These are phyloP conservation scores for Beauveria sp. DNA, from an alignment of 2,329 filamentous ascomycete genomes.

Conservation along the genomic window DNA sequence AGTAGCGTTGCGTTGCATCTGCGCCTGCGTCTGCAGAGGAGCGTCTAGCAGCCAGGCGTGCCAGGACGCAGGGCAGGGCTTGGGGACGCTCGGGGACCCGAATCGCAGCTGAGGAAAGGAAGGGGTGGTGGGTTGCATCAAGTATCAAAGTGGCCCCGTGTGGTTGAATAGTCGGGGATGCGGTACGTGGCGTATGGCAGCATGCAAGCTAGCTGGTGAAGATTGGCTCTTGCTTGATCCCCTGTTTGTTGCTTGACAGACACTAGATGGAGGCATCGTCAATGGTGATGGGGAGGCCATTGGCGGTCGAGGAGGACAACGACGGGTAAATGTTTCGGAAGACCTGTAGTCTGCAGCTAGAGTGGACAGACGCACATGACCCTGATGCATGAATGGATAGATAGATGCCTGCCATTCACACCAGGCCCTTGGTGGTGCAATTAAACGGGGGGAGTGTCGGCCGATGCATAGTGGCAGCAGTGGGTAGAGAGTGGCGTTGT, in stretches of 20 bases:
- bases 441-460: too few species aligned
- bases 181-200: slow-evolving; percentile 1
- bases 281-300: neutral
- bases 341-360: neutral
- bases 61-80: neutral
- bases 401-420: neutral
- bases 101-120: neutral
- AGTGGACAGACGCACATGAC: neutral
- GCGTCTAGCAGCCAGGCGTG: neutral
- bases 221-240: neutral
- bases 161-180: neutral
- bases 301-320: neutral
- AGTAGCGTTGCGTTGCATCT: slow-evolving; percentile 2
- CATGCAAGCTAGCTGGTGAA: neutral
- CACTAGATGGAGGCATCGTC: neutral
- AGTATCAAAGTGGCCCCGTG: neutral
- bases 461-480: too few species aligned
- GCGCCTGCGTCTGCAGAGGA: neutral
- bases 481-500: neutral
- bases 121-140: slow-evolving; percentile 1
- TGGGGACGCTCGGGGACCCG: neutral
- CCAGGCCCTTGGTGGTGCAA: too few species aligned
- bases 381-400: neutral
- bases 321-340: neutral
- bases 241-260: neutral